Evolutionary conservation across 306 rosid species (phyloP).

Genomic region (Hippophae gyantsensis): DNA sequence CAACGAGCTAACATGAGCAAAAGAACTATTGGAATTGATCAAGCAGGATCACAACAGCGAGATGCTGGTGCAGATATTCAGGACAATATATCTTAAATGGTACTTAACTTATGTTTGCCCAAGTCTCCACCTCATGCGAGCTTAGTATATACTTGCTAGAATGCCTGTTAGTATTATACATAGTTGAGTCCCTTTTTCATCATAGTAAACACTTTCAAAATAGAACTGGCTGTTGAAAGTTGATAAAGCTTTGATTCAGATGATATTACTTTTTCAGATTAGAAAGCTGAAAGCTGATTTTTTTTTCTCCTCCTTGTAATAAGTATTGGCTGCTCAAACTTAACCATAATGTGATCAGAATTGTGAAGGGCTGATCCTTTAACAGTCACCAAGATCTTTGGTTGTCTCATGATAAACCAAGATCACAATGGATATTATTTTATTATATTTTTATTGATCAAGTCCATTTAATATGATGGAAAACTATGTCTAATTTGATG

Average conservation of each 20-base stretch:
- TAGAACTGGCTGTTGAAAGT: slow-evolving; percentile 19
- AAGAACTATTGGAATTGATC: slow-evolving; percentile 73
- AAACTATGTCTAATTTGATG: no score
- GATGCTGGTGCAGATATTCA: slow-evolving; percentile 34
- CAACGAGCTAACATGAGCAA: slow-evolving; percentile 98
- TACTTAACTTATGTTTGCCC: slow-evolving; percentile 11
- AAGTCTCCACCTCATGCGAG: slow-evolving; percentile 13
- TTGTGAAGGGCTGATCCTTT: no score
- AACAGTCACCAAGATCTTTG: no score
- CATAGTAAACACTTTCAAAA: slow-evolving; percentile 21
- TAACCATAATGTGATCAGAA: no score
- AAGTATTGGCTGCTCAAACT: not conserved
- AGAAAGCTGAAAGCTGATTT: no score
- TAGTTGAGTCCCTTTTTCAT: slow-evolving; percentile 22
- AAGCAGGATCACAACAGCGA: slow-evolving; percentile 49
- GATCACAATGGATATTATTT: no score
- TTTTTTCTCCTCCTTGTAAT: not conserved
- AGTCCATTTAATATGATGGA: no score
- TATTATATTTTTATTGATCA: no score
- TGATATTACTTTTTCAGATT: not conserved
- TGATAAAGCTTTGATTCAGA: slow-evolving; percentile 2
- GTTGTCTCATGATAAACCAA: no score
- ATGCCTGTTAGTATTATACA: slow-evolving; percentile 27
- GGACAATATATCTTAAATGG: slow-evolving; percentile 34
- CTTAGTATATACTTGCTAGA: slow-evolving; percentile 18